Evolutionary conservation across 306 rosid species (phyloP).

Genomic region (Vicia faba): DNA sequence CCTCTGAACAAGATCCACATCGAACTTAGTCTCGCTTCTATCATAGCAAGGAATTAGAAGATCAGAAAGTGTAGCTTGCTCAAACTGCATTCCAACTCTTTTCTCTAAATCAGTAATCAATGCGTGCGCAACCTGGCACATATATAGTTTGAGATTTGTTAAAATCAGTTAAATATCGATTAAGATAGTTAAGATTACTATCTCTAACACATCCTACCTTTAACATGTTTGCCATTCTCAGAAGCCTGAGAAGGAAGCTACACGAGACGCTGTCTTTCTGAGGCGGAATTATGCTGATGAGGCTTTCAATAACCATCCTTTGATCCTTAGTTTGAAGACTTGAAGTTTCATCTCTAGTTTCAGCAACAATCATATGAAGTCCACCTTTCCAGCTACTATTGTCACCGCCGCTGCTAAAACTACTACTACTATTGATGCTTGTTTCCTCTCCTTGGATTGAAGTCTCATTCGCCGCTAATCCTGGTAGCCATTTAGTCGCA

Average conservation of each 20-base stretch:
- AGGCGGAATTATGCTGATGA: constrained; percentile 91
- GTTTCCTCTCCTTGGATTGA: constrained; percentile 57
- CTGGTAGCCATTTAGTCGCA: constrained; percentile 85
- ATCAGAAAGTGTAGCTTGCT: constrained; percentile 84
- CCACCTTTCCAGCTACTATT: constrained; percentile 68
- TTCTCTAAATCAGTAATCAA: constrained; percentile 87
- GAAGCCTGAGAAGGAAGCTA: constrained; percentile 85
- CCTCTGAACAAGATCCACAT: constrained; percentile 96
- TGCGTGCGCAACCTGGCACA: constrained; percentile 66
- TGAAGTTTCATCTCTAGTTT: constrained; percentile 58
- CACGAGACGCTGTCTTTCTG: constrained; percentile 94
- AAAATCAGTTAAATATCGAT: not conserved
- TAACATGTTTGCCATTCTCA: constrained; percentile 87
- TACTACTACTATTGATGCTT: constrained; percentile 52
- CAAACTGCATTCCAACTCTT: constrained; percentile 97
- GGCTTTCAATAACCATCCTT: constrained; percentile 89
- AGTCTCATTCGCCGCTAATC: constrained; percentile 49
- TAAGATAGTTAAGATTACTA: not conserved
- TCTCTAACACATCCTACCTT: constrained; percentile 30
- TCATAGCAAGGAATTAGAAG: constrained; percentile 72
- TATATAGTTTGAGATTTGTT: not conserved
- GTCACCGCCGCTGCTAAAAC: constrained; percentile 41
- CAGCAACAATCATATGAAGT: constrained; percentile 74
- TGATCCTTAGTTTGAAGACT: constrained; percentile 74
- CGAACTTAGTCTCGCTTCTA: constrained; percentile 67